Evolutionary conservation across 1,284 basidiomycete species (phyloP), one percentile per base, ranked within the genome.

Genomic region (Athelia sp.): DNA sequence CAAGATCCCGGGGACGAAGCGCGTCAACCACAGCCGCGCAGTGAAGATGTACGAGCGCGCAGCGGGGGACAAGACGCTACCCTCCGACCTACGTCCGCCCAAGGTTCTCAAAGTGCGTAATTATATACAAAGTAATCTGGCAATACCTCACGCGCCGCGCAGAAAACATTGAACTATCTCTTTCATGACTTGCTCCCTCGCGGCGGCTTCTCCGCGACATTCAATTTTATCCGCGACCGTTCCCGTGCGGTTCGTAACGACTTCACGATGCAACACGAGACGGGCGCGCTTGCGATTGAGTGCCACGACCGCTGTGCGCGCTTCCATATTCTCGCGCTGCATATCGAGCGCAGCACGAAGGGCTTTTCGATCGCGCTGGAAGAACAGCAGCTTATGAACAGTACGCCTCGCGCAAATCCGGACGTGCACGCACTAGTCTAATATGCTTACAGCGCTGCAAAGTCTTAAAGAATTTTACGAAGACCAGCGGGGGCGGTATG

Each of bases 21-120:
- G 86, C 18, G 87, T 98, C 14, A 87, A 97, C 60, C 93, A 93
- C 54, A 73, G 74, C 32, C 83, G 87, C 46, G 93, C 95, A 0
- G 96, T 98, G 49, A 97, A 97, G 63, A 91, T 90, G 59, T 99
- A 96, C 64, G 92, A 96, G 60, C 86, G 96, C 29, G 94, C 93
- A 60, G 92, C 93, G 1, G 95, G 96, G 2, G 91, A 96, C 68
- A 93, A 94, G 64, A 87, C 83, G 0, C 66, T 97, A 1, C 95
- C 96, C 1, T 94, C 93, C 1, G 96, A 99, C 63, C 74, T 99
- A 46, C 83, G 96, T 17, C 94, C 96, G 15, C 93, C 94, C 0
- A 69, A 70, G 8, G 82, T 97, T 17, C 82, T 98, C 45, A 86
- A 87, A 69, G 89, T 88, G 52, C 56, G 70, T 93, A 58, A 47